These are phyloP conservation scores for Dendryphion nanum DNA, from an alignment of 2,329 filamentous ascomycete genomes.

Conservation along the genomic window DNA sequence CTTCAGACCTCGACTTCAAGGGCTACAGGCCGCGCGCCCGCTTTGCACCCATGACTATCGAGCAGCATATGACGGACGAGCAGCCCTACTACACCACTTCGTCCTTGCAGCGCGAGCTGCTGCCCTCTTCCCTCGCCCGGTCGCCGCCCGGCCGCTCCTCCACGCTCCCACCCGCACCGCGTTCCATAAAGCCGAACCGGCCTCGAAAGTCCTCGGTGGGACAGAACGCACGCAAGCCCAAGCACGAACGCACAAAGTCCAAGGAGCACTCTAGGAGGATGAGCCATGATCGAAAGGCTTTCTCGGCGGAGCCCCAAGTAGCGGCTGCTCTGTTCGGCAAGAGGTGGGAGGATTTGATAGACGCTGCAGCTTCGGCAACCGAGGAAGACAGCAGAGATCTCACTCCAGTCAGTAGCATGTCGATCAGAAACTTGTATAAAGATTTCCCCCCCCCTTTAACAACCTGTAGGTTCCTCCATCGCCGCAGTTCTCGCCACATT, in stretches of 20 bases:
- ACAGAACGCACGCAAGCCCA: slow-evolving; percentile 70
- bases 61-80: slow-evolving; percentile 66
- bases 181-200: slow-evolving; percentile 67
- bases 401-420: slow-evolving; percentile 67
- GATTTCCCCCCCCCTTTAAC: neutral
- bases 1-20: slow-evolving; percentile 40
- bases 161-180: slow-evolving; percentile 79
- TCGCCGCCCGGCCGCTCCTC: slow-evolving; percentile 86
- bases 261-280: slow-evolving; percentile 71
- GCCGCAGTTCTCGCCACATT: slow-evolving; percentile 53
- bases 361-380: slow-evolving; percentile 88
- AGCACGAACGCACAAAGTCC: slow-evolving; percentile 79
- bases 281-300: slow-evolving; percentile 74
- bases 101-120: slow-evolving; percentile 67
- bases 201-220: slow-evolving; percentile 84
- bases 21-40: slow-evolving; percentile 38
- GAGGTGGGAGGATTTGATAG: slow-evolving; percentile 94
- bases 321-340: slow-evolving; percentile 74
- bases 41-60: slow-evolving; percentile 50
- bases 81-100: slow-evolving; percentile 47
- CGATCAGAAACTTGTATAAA: slow-evolving; percentile 3
- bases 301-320: slow-evolving; percentile 79
- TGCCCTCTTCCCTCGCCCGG: slow-evolving; percentile 77
- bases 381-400: slow-evolving; percentile 87
- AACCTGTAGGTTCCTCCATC: slow-evolving; percentile 45